A percentile compares a stretch with the other conserved stretches of the same genome.
Conservation (phyloP, 345 rosid genomes). For the Cardiospermum halicacabum region DNA sequence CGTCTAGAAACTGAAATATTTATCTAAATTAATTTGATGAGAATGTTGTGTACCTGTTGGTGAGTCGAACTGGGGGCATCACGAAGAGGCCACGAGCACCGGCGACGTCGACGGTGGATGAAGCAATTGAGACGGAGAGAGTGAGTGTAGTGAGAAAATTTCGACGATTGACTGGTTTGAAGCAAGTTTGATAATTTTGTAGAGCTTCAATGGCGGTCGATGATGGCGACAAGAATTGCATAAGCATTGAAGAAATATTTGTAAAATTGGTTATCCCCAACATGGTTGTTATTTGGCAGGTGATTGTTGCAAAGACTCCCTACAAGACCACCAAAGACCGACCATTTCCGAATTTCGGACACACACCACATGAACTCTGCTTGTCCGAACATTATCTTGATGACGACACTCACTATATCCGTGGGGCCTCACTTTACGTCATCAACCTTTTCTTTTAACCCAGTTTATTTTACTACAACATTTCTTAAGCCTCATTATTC, state of each 20-base stretch:
- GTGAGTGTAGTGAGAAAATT: conserved; percentile 35
- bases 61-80: conserved; percentile 64
- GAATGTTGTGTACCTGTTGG: conserved; percentile 56
- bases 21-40: neutral
- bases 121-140: conserved; percentile 24
- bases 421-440: neutral
- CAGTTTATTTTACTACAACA: no score
- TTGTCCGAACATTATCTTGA: neutral
- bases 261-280: neutral
- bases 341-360: neutral
- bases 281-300: conserved; percentile 10
- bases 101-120: conserved; percentile 17
- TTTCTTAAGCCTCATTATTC: no score
- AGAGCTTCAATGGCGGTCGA: neutral
- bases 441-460: no score
- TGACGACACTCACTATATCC: neutral
- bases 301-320: neutral
- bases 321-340: no score
- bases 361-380: neutral
- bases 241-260: neutral
- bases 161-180: conserved; percentile 37
- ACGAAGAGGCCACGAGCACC: conserved; percentile 63
- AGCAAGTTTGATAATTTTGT: conserved; percentile 9
- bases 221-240: conserved; percentile 11
- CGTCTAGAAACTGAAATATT: neutral